Conservation (phyloP, 2,329 filamentous ascomycete genomes). For the Scedosporium aurantiacum region DNA sequence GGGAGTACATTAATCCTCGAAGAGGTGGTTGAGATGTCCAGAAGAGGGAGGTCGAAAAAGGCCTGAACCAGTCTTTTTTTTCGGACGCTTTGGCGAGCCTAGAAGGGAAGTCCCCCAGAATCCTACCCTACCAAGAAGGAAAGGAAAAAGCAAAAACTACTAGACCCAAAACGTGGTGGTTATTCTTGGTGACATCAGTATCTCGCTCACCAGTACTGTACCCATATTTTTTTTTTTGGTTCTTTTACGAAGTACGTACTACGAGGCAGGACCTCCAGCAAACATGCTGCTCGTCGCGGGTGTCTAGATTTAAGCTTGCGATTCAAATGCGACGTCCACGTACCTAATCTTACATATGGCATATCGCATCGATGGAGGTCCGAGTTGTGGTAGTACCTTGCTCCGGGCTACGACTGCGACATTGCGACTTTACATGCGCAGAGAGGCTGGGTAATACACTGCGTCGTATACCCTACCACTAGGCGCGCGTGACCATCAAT, state of each 20-base stretch:
- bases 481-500: neutral
- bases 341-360: neutral
- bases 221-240: neutral
- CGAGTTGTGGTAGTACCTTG: no score
- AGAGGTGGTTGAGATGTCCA: neutral
- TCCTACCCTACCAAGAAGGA: neutral
- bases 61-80: no score
- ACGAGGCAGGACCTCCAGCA: neutral
- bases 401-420: no score
- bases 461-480: neutral
- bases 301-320: neutral
- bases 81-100: no score
- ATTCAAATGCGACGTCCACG: neutral
- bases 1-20: neutral
- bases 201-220: neutral
- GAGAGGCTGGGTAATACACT: neutral
- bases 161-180: neutral
- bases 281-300: neutral
- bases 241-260: neutral
- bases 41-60: neutral
- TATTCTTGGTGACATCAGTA: neutral
- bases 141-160: neutral
- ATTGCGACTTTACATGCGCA: neutral
- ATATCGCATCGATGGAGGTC: neutral
- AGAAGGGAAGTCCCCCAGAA: neutral